Evolutionary conservation across 1,139 yeast genomes (phyloP), one percentile per base, ranked within the genome.

Genomic region (Zygosaccharomyces sapae): DNA sequence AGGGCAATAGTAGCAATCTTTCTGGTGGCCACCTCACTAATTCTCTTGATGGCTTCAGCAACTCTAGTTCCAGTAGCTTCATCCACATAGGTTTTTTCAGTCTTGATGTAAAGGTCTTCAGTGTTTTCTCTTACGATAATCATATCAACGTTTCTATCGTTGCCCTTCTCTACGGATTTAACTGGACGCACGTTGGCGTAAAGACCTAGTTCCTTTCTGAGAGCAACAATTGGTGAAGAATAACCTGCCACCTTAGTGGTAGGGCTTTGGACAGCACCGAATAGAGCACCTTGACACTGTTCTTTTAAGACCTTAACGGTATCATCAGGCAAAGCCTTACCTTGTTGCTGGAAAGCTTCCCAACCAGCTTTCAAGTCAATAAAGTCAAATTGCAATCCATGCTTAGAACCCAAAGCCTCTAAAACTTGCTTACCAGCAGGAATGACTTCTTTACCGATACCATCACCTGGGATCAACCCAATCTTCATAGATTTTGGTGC

Each of bases 111-210:
- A 60, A 90, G 77, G 70, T 92, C 98, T 73, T 92, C 98, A 51
- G 98, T 92, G 75, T 92, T 92, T 73, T 92, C 98, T 69, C 98
- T 86, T 39, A 92, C 98, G 67, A 92, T 92, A 42, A 94, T 96
- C 86, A 92, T 83, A 68, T 92, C 98, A 45, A 90, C 96, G 33
- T 94, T 92, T 72, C 90, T 82, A 51, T 71, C 74, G 48, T 82
- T 82, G 47, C 80, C 76, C 45, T 92, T 92, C 44, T 78, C 83
- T 35, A 90, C 97, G 41, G 95, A 84, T 73, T 90, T 90, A 56
- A 92, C 97, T 5, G 98, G 98, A 70, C 98, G 86, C 44, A 92
- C 96, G 62, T 92, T 92, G 63, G 98, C 98, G 66, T 86, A 92
- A 50, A 92, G 76, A 6, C 96, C 97, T 72, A 92, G 67, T 70